Evolutionary conservation across 2,329 filamentous ascomycete species (phyloP).

Genomic region (Stagonosporopsis tanaceti): DNA sequence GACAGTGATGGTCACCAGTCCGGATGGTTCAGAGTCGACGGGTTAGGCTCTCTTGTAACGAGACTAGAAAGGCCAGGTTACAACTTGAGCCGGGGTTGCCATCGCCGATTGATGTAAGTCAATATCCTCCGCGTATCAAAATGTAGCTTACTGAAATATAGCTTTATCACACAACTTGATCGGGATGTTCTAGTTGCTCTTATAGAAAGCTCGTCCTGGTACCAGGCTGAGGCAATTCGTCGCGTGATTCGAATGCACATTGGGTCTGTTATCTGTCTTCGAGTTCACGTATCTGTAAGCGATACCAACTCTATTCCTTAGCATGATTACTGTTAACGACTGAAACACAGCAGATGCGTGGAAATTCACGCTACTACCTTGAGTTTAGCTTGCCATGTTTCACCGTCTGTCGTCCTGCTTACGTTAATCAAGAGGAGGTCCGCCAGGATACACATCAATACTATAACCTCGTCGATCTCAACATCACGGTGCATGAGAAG

Average conservation of each 20-base stretch:
- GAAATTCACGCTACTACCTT: neutral
- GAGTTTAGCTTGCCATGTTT: neutral
- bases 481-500: neutral
- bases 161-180: neutral
- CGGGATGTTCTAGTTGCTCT: neutral
- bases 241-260: neutral
- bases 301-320: neutral
- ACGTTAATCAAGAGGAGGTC: neutral
- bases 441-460: neutral
- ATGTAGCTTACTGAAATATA: neutral
- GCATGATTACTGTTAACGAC: neutral
- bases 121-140: neutral
- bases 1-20: neutral
- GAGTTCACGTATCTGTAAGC: neutral
- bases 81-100: neutral
- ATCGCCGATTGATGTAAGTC: neutral
- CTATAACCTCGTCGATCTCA: neutral
- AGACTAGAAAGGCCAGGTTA: neutral
- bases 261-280: neutral
- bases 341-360: neutral
- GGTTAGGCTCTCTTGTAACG: neutral
- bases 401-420: neutral
- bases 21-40: neutral
- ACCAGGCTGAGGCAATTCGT: neutral
- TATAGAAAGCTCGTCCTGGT: neutral